A percentile compares a stretch with the other conserved stretches of the same genome.
Conservation (phyloP, 371 early-diverging fungal genomes). For the Lichtheimia hyalospora region DNA sequence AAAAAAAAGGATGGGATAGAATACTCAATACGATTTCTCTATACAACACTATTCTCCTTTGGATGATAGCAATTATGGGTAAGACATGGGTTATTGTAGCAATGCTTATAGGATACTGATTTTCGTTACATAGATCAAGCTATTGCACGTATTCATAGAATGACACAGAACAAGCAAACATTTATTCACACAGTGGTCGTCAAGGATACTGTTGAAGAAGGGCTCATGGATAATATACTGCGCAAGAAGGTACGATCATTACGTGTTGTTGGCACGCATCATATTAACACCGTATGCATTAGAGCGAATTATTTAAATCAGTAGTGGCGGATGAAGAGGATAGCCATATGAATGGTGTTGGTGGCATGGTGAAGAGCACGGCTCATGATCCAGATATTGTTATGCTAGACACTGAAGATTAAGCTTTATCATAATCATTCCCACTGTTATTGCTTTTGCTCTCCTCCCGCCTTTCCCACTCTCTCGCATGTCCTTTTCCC, state of each 20-base stretch:
- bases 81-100: background rate
- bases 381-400: background rate
- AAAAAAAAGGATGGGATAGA: conserved; percentile 1
- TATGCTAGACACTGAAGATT: too few species aligned
- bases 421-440: too few species aligned
- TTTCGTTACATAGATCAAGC: conserved; percentile 30
- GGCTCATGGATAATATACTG: conserved; percentile 38
- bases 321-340: background rate
- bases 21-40: background rate
- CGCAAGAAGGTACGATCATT: conserved; percentile 30
- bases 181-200: conserved; percentile 42
- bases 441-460: too few species aligned
- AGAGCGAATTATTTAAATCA: conserved; percentile 9
- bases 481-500: too few species aligned
- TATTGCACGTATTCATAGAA: conserved; percentile 44
- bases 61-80: conserved; percentile 40
- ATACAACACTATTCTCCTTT: background rate
- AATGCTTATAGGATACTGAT: background rate
- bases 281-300: background rate
- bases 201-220: conserved; percentile 43
- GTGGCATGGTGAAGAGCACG: too few species aligned
- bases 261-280: background rate
- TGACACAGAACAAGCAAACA: conserved; percentile 43
- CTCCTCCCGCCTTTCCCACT: too few species aligned
- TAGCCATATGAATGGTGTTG: background rate